Evolutionary conservation across 441 rosid genomes (phyloP).

Genomic region (Biscutella auriculata): DNA sequence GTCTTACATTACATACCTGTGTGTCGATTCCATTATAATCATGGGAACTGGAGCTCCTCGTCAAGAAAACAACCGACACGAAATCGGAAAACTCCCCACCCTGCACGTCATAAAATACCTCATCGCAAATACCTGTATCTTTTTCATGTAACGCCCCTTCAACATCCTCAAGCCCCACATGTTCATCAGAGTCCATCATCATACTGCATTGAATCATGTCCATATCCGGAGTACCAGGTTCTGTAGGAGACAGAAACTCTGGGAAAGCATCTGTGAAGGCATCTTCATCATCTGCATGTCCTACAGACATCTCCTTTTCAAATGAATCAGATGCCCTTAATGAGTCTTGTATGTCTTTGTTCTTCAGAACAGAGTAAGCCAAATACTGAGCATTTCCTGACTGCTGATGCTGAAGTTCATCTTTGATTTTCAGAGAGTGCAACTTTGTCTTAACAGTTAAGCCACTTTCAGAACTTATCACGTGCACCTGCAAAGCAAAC

Average conservation of each 20-base stretch:
- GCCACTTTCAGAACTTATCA: slow-evolving; percentile 65
- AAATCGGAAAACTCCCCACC: slow-evolving; percentile 71
- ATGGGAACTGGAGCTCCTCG: slow-evolving; percentile 62
- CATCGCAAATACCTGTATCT: slow-evolving; percentile 44
- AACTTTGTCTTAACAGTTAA: slow-evolving; percentile 75
- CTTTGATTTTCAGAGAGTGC: slow-evolving; percentile 86
- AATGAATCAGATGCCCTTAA: slow-evolving; percentile 25
- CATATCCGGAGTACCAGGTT: slow-evolving; percentile 37
- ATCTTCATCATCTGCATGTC: slow-evolving; percentile 71
- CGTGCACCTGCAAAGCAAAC: slow-evolving; percentile 50
- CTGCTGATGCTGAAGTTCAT: slow-evolving; percentile 67
- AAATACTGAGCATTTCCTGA: slow-evolving; percentile 57
- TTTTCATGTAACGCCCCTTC: slow-evolving; percentile 39
- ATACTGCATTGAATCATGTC: slow-evolving; percentile 36
- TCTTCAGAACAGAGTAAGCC: slow-evolving; percentile 73
- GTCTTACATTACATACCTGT: slow-evolving; percentile 46
- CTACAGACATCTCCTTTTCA: slow-evolving; percentile 31
- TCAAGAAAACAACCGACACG: slow-evolving; percentile 76
- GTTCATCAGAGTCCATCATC: slow-evolving; percentile 28
- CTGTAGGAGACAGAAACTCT: slow-evolving; percentile 66
- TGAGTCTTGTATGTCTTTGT: slow-evolving; percentile 37
- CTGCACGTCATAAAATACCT: slow-evolving; percentile 81
- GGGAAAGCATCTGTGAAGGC: slow-evolving; percentile 84
- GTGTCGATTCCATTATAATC: slow-evolving; percentile 90
- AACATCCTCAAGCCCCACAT: slow-evolving; percentile 42